phyloP scores from a whole-genome alignment of 352 stramenopile genomes.

The Stramenopiles sp. region DNA sequence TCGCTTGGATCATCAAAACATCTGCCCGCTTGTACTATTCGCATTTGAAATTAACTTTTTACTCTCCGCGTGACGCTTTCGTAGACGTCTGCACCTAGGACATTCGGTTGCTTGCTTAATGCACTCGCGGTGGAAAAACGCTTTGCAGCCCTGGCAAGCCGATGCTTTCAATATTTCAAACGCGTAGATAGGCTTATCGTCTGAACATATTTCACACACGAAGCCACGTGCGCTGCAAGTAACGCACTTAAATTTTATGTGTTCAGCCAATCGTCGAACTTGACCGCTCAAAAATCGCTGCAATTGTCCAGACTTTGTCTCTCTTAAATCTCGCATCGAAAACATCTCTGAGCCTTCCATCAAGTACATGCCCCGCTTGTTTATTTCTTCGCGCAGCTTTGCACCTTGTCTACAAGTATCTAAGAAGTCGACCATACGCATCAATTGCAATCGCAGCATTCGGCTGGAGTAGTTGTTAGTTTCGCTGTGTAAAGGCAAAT shows the following conservation, averaged over 20 bases:
- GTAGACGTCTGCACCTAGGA: neutral
- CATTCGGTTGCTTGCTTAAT: neutral
- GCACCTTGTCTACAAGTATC: neutral
- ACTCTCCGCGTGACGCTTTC: too few species aligned
- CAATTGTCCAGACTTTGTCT: neutral
- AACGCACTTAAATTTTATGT: conserved; percentile 1
- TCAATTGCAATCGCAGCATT: conserved; percentile 2
- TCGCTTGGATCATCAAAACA: too few species aligned
- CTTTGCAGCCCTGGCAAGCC: neutral
- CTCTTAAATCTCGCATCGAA: neutral
- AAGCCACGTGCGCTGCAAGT: neutral
- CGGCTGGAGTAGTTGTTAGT: too few species aligned
- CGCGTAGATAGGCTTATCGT: conserved; percentile 6
- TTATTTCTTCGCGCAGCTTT: neutral
- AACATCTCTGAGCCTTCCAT: conserved; percentile 5
- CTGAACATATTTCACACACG: conserved; percentile 7
- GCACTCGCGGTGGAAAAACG: conserved; percentile 3
- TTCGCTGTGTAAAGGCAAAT: too few species aligned
- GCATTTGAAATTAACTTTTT: too few species aligned
- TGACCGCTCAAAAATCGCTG: neutral
- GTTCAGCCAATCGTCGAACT: neutral
- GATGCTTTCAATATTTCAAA: conserved; percentile 10
- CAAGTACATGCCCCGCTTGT: neutral
- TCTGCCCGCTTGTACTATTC: too few species aligned
- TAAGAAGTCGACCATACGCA: conserved; percentile 7